Percentiles rank a stretch among this genome's conserved stretches.
Conservation (phyloP, 176 grass and related monocot genomes). For the Melocanna baccifera region DNA sequence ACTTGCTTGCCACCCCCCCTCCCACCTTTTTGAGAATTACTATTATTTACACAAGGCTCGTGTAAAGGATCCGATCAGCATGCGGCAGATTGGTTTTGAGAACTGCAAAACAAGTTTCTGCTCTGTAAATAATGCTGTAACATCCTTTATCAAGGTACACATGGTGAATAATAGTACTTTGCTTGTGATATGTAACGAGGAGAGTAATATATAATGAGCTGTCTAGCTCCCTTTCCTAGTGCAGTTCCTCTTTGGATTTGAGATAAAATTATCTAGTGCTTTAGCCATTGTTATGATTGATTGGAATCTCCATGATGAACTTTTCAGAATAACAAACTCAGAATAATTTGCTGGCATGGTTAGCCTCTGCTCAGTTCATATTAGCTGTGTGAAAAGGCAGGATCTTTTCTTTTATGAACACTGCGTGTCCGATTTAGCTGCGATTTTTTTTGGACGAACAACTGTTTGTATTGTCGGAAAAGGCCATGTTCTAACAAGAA, state of each 20-base stretch:
- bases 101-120: conserved; percentile 31
- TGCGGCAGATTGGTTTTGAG: conserved; percentile 24
- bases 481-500: conserved; percentile 12
- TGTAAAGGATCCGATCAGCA: conserved; percentile 46
- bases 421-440: conserved; percentile 2
- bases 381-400: conserved; percentile 41
- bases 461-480: background rate
- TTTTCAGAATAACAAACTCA: conserved; percentile 17
- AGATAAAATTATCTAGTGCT: conserved; percentile 16
- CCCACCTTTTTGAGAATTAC: background rate
- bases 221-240: background rate
- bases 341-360: conserved; percentile 14
- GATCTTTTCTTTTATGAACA: background rate
- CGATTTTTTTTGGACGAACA: background rate
- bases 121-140: conserved; percentile 60
- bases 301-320: conserved; percentile 36
- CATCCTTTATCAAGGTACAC: conserved; percentile 16
- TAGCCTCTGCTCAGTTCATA: conserved; percentile 22
- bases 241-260: background rate
- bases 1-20: background rate
- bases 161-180: conserved; percentile 25
- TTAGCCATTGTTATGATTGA: background rate
- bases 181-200: conserved; percentile 23
- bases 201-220: conserved; percentile 22
- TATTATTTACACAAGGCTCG: background rate